Conservation (phyloP, 1,139 yeast genomes). For the Magnusiomyces clavatus region DNA sequence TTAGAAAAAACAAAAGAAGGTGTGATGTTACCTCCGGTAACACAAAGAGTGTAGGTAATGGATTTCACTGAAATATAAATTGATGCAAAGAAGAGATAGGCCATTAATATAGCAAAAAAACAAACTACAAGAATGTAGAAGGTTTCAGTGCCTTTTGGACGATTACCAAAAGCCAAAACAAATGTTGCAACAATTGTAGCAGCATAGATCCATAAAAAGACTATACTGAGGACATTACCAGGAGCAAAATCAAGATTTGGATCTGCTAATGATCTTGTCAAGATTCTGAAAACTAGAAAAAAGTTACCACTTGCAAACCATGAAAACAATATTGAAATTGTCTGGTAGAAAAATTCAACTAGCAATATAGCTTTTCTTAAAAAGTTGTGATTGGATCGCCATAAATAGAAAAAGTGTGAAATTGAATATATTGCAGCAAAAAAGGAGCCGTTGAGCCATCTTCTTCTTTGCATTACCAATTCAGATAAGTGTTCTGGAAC, state of each 20-base stretch:
- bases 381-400: constrained; percentile 61
- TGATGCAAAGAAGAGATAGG: constrained; percentile 86
- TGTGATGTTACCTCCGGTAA: constrained; percentile 39
- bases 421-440: constrained; percentile 75
- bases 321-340: constrained; percentile 56
- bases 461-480: constrained; percentile 66
- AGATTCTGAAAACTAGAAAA: constrained; percentile 66
- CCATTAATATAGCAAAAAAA: constrained; percentile 89
- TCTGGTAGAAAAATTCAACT: constrained; percentile 63
- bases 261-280: constrained; percentile 61
- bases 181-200: constrained; percentile 87
- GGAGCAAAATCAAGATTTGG: constrained; percentile 51
- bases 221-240: constrained; percentile 69
- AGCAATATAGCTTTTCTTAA: constrained; percentile 55
- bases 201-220: constrained; percentile 82
- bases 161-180: constrained; percentile 86
- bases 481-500: constrained; percentile 71
- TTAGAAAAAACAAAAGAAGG: constrained; percentile 49
- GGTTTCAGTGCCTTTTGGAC: constrained; percentile 83
- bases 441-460: constrained; percentile 82
- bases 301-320: constrained; percentile 78
- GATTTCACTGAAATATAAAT: constrained; percentile 75
- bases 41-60: constrained; percentile 38
- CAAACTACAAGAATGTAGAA: constrained; percentile 77
- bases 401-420: constrained; percentile 61